These are phyloP conservation scores for Lepidium campestre DNA, from an alignment of 441 rosid species.

Conservation along the genomic window DNA sequence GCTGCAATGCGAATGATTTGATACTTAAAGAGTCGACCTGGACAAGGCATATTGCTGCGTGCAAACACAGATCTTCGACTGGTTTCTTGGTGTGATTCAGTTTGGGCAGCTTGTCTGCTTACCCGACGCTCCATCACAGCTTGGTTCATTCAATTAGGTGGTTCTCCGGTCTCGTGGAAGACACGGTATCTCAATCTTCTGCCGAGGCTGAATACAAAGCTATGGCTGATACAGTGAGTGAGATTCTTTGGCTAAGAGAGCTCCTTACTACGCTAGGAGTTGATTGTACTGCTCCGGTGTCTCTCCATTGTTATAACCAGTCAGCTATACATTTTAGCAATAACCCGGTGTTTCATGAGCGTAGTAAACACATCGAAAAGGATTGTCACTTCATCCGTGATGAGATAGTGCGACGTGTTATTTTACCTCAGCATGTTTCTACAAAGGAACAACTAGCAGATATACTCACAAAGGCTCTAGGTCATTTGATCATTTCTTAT, in stretches of 20 bases:
- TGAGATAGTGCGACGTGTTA: too few species aligned
- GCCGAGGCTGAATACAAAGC: background rate
- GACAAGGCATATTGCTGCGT: background rate
- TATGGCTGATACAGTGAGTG: background rate
- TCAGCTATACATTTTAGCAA: accelerated
- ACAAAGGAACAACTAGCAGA: too few species aligned
- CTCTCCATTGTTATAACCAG: accelerated
- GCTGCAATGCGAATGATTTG: background rate
- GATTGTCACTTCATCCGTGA: too few species aligned
- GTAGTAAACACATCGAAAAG: background rate
- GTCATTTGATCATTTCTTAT: too few species aligned
- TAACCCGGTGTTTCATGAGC: background rate
- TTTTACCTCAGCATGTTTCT: too few species aligned
- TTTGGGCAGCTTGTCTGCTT: too few species aligned
- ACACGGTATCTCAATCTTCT: background rate
- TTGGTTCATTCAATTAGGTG: background rate
- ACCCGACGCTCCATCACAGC: background rate
- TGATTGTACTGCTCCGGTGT: accelerated
- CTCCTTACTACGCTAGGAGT: background rate
- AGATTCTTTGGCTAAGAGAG: background rate
- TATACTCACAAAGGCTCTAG: too few species aligned
- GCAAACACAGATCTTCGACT: accelerated
- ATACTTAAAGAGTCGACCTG: background rate
- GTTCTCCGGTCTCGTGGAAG: background rate
- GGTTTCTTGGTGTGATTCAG: background rate